phyloP scores from a whole-genome alignment of 2,329 filamentous ascomycete genomes.

The Aspergillus caelatus region DNA sequence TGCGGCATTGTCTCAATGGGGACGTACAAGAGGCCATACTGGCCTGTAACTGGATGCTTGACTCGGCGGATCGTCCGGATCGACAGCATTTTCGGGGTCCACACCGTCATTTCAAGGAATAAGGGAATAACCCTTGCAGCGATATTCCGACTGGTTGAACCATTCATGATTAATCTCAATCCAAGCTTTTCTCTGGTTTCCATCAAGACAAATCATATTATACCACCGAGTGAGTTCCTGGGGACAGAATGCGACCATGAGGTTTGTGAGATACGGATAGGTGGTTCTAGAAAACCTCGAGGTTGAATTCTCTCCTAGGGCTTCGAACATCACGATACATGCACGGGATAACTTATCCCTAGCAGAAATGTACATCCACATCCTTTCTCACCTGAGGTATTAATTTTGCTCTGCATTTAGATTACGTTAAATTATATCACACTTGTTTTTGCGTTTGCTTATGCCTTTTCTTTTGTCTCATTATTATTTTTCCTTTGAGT shows the following conservation, averaged over 20 bases:
- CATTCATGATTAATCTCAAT: neutral
- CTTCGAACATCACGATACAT: neutral
- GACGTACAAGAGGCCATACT: neutral
- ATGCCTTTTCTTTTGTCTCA: neutral
- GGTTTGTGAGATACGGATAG: no score
- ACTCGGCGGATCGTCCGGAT: neutral
- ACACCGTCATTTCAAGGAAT: neutral
- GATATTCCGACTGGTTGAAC: neutral
- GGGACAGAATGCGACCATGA: neutral
- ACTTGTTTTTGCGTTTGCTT: neutral
- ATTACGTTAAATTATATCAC: neutral
- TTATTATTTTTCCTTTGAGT: neutral
- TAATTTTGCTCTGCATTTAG: neutral
- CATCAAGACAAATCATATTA: neutral
- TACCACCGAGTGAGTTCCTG: neutral
- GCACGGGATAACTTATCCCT: neutral
- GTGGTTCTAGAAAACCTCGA: neutral
- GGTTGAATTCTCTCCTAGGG: neutral
- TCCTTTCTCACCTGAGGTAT: neutral
- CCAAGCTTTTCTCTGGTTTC: neutral
- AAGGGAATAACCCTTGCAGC: neutral
- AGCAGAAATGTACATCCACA: neutral
- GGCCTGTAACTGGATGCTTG: neutral
- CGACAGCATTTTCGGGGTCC: neutral
- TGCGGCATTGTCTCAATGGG: neutral